These are phyloP conservation scores for Sporothrix dimorphospora DNA, from an alignment of 2,329 filamentous ascomycete species.

Conservation along the genomic window DNA sequence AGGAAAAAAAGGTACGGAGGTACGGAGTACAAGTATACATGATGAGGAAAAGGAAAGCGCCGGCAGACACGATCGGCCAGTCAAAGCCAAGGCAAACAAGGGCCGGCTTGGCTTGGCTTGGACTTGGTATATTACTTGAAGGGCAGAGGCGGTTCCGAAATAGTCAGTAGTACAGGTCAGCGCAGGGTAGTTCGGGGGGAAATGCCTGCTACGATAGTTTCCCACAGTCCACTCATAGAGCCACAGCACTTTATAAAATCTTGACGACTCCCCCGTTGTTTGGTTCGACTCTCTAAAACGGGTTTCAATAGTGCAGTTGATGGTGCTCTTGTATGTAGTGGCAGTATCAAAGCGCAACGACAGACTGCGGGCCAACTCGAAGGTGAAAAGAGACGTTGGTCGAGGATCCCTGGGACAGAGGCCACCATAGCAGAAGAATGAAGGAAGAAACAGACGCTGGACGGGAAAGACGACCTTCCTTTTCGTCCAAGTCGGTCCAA, in stretches of 20 bases:
- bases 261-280: not conserved
- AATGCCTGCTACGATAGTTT: not conserved
- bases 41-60: slow-evolving; percentile 3
- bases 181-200: not conserved
- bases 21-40: not conserved
- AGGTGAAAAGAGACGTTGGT: not conserved
- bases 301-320: not conserved
- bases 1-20: not conserved
- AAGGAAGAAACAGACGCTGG: no score
- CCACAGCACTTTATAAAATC: not conserved
- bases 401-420: not conserved
- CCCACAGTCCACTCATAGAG: no score
- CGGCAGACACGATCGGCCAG: not conserved
- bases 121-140: no score
- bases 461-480: no score
- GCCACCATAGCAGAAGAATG: no score
- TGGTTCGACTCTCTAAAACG: not conserved
- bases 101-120: not conserved
- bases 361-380: not conserved
- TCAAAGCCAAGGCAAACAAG: not conserved
- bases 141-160: not conserved
- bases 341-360: slow-evolving; percentile 5
- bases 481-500: not conserved
- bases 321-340: not conserved
- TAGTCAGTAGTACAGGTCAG: not conserved